Evolutionary conservation across 352 stramenopile species (phyloP).

Genomic region (Pythium oligandrum): DNA sequence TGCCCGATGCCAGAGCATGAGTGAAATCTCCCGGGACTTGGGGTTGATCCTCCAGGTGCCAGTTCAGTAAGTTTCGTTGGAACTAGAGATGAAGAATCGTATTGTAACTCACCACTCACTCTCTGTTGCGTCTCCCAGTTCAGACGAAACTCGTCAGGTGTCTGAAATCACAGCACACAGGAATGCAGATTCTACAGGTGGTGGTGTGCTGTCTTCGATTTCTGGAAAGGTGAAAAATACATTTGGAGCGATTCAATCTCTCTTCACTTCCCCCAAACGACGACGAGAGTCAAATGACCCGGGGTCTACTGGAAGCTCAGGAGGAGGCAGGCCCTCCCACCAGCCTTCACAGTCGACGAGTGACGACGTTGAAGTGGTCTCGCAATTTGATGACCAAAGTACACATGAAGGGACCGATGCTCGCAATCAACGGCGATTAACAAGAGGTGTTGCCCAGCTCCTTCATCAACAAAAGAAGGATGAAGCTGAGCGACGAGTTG

Average conservation of each 20-base stretch:
- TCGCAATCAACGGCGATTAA: constrained; percentile 4
- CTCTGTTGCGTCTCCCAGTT: too few species aligned
- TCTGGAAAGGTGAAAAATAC: constrained; percentile 21
- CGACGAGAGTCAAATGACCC: too few species aligned
- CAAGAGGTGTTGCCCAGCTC: constrained; percentile 7
- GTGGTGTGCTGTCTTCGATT: constrained; percentile 18
- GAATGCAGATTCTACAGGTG: constrained; percentile 11
- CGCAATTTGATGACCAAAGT: constrained; percentile 14
- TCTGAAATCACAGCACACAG: constrained; percentile 5
- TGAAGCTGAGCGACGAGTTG: constrained; percentile 10
- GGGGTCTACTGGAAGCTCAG: background rate
- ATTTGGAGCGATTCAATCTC: constrained; percentile 21
- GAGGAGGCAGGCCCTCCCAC: constrained; percentile 13
- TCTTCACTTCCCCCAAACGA: constrained; percentile 4
- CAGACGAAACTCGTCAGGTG: background rate
- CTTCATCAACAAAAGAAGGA: constrained; percentile 10
- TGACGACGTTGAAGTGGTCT: constrained; percentile 16
- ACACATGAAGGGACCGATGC: background rate
- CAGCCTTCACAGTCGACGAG: constrained; percentile 1
- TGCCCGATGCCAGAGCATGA: constrained; percentile 56
- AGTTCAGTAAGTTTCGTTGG: constrained; percentile 31
- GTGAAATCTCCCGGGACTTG: constrained; percentile 32
- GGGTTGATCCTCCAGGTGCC: constrained; percentile 23
- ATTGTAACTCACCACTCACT: too few species aligned
- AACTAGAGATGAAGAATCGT: background rate